Evolutionary conservation across 768 basidiomycete species (phyloP).

Genomic region (Termitomyces sp.): DNA sequence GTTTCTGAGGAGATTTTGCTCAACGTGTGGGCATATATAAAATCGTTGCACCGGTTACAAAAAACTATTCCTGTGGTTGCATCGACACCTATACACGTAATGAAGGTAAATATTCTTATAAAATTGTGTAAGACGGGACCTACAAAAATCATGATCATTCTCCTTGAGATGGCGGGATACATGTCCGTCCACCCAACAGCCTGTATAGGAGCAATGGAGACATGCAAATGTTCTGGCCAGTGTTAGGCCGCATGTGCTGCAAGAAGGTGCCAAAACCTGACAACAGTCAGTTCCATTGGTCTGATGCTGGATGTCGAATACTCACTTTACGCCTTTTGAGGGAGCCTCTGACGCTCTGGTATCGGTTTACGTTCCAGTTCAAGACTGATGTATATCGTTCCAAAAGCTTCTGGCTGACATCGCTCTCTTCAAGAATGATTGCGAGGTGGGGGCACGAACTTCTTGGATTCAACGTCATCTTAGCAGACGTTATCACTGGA

Average conservation of each 20-base stretch:
- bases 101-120: background rate
- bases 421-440: slow-evolving; percentile 26
- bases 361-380: slow-evolving; percentile 46
- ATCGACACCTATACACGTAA: slow-evolving; percentile 60
- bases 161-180: slow-evolving; percentile 50
- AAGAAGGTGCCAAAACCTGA: slow-evolving; percentile 55
- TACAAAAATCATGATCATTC: slow-evolving; percentile 60
- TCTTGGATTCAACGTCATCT: slow-evolving; percentile 4
- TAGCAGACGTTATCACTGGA: background rate
- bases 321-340: slow-evolving; percentile 64
- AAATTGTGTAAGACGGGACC: slow-evolving; percentile 21
- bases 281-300: background rate
- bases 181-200: slow-evolving; percentile 66
- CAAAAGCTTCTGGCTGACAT: slow-evolving; percentile 22
- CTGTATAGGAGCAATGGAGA: slow-evolving; percentile 62
- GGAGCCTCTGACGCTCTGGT: slow-evolving; percentile 40
- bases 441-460: slow-evolving; percentile 36
- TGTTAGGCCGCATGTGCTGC: slow-evolving; percentile 50
- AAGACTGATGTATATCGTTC: slow-evolving; percentile 43
- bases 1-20: slow-evolving; percentile 39
- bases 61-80: slow-evolving; percentile 68
- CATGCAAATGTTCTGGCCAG: slow-evolving; percentile 68
- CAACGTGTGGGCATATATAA: slow-evolving; percentile 55
- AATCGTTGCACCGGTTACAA: slow-evolving; percentile 70
- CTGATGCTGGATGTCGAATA: background rate